Conservation (phyloP, 208 protist genomes). For the Angomonas ambiguus region DNA sequence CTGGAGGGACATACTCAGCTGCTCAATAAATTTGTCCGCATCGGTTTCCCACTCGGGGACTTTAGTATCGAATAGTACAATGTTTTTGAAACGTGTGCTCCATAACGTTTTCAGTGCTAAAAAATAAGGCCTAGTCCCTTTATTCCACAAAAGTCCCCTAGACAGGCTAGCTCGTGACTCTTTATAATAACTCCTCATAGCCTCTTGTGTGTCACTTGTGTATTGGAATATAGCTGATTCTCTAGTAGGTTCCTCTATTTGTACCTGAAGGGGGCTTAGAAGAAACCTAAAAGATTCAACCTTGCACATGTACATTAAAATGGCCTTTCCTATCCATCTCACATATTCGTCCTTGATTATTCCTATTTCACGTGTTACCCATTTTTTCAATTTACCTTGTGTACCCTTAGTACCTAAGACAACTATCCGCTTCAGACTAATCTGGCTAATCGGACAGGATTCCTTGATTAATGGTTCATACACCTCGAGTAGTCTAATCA, state of each 20-base stretch:
- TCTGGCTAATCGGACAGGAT: conserved; percentile 33
- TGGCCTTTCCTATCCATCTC: conserved; percentile 38
- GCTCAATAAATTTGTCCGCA: conserved; percentile 47
- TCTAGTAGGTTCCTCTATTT: not conserved
- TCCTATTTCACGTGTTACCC: conserved; percentile 53
- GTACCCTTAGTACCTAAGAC: conserved; percentile 52
- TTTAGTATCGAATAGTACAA: conserved; percentile 54
- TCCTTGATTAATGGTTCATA: conserved; percentile 71
- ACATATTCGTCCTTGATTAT: conserved; percentile 65
- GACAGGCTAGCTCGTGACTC: conserved; percentile 25
- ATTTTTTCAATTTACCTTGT: conserved; percentile 29
- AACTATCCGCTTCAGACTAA: conserved; percentile 63
- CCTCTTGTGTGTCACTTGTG: not conserved
- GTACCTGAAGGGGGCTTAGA: conserved; percentile 56
- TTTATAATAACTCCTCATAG: conserved; percentile 21
- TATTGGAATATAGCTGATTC: conserved; percentile 9
- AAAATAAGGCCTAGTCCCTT: conserved; percentile 56
- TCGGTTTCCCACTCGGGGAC: conserved; percentile 26
- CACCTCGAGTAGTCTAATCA: conserved; percentile 51
- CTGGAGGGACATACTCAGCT: conserved; percentile 46
- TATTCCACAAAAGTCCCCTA: conserved; percentile 49
- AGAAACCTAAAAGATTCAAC: conserved; percentile 56
- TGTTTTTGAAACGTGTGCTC: conserved; percentile 41
- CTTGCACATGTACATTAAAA: conserved; percentile 83
- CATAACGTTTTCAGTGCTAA: conserved; percentile 43